Base-by-base conservation (phyloP, 176 grass and related monocot species). In the Saccharum spontaneum region DNA sequence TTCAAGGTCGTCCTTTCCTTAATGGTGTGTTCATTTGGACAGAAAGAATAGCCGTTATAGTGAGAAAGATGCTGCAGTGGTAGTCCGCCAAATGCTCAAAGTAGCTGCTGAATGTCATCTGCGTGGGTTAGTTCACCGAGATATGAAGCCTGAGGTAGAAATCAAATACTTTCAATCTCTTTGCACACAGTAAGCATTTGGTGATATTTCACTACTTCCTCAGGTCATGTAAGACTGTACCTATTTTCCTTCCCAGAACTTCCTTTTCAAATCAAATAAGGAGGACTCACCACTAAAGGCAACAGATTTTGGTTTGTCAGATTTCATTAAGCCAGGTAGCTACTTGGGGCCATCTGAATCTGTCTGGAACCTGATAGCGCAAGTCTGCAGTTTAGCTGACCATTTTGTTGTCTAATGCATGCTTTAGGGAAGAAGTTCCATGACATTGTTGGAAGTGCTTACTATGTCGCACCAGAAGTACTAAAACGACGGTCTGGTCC, bases 101-200 rank as follows among this genome's bases (percentile, higher is more conserved):
- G 97, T 99, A 65, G 97, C 90, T 61, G 97, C 97, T 46, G 91
- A 96, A 76, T 99, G 97, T 80, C 97, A 99, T 89, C 85, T 99
- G 38, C 94, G 85, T 94, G 97, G 97, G 20, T 86, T 99, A 82
- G 97, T 99, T 81, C 97, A 99, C 84, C 88, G 97, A 86, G 97
- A 99, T 86, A 95, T 99, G 90, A 99, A 99, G 91, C 97, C 97
- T 69, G 97, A 99, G 97, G 97, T 99, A 96, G 30, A 75, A 79
- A 82, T 65, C 62, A 30, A 79, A 66, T 10, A 52, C 23, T 84
- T 81, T 55, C 23, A 81, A 26, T 83, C 41, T 37, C 60, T 83
- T 90, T 67, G 34, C 46, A 61, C 48, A 84, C 61, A 78, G 75
- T 48, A 57, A 78, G 66, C 68, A 84, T 84, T 52, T 89, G 73